Conservation (phyloP, 495 filamentous ascomycete genomes). For the Penicillium bovifimosum region DNA sequence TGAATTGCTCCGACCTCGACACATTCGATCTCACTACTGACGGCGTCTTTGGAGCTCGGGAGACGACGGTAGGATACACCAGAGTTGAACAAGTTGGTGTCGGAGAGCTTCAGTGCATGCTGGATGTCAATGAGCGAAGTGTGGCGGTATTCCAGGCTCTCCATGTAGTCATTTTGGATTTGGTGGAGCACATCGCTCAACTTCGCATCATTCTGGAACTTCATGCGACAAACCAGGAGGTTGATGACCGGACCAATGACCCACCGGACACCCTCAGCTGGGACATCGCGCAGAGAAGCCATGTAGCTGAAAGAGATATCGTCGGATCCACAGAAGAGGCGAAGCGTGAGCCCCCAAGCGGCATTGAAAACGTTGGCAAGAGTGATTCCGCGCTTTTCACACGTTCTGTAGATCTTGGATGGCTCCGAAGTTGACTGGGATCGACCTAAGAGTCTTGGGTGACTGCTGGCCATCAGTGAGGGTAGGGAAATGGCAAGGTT, state of each 20-base stretch:
- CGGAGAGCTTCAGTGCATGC: slow-evolving; percentile 38
- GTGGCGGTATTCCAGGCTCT: slow-evolving; percentile 43
- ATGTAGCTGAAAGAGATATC: slow-evolving; percentile 53
- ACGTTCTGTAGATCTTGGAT: slow-evolving; percentile 30
- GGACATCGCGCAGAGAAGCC: slow-evolving; percentile 45
- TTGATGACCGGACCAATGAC: slow-evolving; percentile 52
- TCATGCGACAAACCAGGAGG: slow-evolving; percentile 48
- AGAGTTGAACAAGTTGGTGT: slow-evolving; percentile 38
- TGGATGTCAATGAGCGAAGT: slow-evolving; percentile 51
- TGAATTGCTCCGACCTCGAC: slow-evolving; percentile 39
- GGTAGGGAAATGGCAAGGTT: slow-evolving; percentile 49
- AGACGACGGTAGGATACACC: slow-evolving; percentile 43
- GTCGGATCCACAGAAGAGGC: slow-evolving; percentile 41
- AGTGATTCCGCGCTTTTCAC: slow-evolving; percentile 45
- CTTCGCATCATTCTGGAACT: slow-evolving; percentile 17
- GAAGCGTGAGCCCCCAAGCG: slow-evolving; percentile 50
- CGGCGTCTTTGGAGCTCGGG: slow-evolving; percentile 16
- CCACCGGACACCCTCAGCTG: slow-evolving; percentile 40
- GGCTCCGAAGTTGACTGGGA: slow-evolving; percentile 29
- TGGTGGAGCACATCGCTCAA: slow-evolving; percentile 31
- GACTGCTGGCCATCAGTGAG: slow-evolving; percentile 30
- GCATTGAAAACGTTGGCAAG: slow-evolving; percentile 48
- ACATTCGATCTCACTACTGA: slow-evolving; percentile 32
- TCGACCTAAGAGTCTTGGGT: slow-evolving; percentile 26
- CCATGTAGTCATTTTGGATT: slow-evolving; percentile 48